Percentiles rank a stretch among this genome's conserved stretches.
Conservation (phyloP, 1,284 basidiomycete species). For the Microbotryum saponariae region DNA sequence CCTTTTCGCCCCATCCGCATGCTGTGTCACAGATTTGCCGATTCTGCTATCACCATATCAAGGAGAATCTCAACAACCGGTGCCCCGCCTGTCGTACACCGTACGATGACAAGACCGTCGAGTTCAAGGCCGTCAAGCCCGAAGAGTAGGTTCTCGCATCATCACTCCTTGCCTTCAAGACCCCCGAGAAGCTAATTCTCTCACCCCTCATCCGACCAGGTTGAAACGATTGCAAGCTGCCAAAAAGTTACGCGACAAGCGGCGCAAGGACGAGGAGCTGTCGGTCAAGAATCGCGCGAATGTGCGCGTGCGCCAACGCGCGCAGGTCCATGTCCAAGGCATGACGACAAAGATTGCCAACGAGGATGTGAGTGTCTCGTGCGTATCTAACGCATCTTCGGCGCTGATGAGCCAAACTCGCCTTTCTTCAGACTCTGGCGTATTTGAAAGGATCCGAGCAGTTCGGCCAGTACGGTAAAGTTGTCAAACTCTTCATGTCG, state of each 20-base stretch:
- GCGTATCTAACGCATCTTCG: not conserved
- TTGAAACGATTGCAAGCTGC: constrained; percentile 92
- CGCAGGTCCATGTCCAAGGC: constrained; percentile 92
- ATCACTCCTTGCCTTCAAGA: not conserved
- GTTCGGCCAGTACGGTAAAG: constrained; percentile 98
- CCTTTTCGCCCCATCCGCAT: not conserved
- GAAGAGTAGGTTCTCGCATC: constrained; percentile 71
- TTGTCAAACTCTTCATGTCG: constrained; percentile 87
- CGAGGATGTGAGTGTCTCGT: constrained; percentile 68
- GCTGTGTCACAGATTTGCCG: constrained; percentile 70
- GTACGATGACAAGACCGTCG: constrained; percentile 86
- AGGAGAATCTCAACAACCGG: constrained; percentile 87
- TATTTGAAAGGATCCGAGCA: constrained; percentile 92
- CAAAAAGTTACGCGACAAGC: constrained; percentile 90
- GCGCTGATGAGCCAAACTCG: not conserved
- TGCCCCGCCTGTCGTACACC: constrained; percentile 94
- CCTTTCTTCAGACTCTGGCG: constrained; percentile 66
- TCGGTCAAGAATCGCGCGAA: constrained; percentile 84
- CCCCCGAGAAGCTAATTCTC: not conserved
- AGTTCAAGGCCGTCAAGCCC: constrained; percentile 90
- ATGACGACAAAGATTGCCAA: constrained; percentile 84
- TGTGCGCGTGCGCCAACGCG: constrained; percentile 91
- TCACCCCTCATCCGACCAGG: constrained; percentile 45
- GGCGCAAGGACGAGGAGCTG: constrained; percentile 87
- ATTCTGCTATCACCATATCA: constrained; percentile 99